Percentiles rank a stretch among this genome's conserved stretches.
Evolutionary conservation across 192 early-diverging fungal genomes (phyloP).

Genomic region (Coemansia sp.): DNA sequence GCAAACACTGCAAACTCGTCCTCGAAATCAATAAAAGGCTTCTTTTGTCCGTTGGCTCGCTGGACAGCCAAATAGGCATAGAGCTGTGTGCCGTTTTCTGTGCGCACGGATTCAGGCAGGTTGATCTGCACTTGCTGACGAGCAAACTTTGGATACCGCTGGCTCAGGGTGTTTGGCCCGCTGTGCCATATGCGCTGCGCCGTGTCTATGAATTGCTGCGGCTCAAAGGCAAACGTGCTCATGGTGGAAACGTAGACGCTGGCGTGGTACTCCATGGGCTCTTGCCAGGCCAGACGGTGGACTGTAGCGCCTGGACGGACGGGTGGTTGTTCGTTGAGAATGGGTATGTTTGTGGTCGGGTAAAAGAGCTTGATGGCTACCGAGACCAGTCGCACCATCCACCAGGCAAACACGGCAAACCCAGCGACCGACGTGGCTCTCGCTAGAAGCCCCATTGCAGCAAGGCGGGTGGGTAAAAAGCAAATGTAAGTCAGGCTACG

Average conservation of each 20-base stretch:
- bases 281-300: slow-evolving; percentile 39
- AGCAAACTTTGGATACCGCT: slow-evolving; percentile 17
- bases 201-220: slow-evolving; percentile 18
- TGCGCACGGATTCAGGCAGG: slow-evolving; percentile 16
- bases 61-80: slow-evolving; percentile 46
- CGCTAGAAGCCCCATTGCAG: slow-evolving; percentile 29
- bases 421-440: slow-evolving; percentile 21
- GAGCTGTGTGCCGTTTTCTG: slow-evolving; percentile 17
- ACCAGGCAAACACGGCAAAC: slow-evolving; percentile 27
- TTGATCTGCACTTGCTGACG: slow-evolving; percentile 7
- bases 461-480: too few relatives aligned
- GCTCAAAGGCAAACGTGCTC: slow-evolving; percentile 6
- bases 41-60: slow-evolving; percentile 10
- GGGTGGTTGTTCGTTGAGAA: slow-evolving; percentile 18
- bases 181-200: slow-evolving; percentile 31
- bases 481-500: too few relatives aligned
- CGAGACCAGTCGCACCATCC: slow-evolving; percentile 13
- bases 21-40: slow-evolving; percentile 12
- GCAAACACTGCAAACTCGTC: slow-evolving; percentile 27
- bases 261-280: slow-evolving; percentile 39
- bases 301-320: neutral
- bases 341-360: slow-evolving; percentile 37
- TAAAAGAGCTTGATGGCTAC: slow-evolving; percentile 35
- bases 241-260: slow-evolving; percentile 37
- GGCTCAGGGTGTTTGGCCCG: slow-evolving; percentile 22